phyloP scores from a whole-genome alignment of 257 asterid species.

The Lycium barbarum region DNA sequence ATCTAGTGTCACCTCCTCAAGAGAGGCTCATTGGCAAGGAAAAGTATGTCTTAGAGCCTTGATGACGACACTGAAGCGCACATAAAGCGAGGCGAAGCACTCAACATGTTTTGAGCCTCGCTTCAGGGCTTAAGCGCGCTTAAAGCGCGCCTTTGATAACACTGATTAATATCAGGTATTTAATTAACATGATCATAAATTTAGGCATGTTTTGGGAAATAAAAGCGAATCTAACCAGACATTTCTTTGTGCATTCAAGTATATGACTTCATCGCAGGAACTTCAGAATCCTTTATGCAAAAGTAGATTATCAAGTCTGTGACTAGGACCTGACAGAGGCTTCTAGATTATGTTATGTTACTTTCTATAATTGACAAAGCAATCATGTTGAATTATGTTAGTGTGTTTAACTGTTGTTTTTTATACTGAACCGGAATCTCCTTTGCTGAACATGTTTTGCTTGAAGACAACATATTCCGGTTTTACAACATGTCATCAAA shows the following conservation, averaged over 20 bases:
- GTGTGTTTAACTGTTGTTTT: background rate
- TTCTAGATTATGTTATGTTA: background rate
- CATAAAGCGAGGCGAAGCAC: too few relatives aligned
- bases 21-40: too few relatives aligned
- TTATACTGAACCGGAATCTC: background rate
- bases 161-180: background rate
- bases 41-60: too few relatives aligned
- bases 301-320: background rate
- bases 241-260: background rate
- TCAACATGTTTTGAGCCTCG: too few relatives aligned
- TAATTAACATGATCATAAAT: background rate
- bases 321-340: background rate
- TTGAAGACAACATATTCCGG: constrained; percentile 16
- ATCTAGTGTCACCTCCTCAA: too few relatives aligned
- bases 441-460: background rate
- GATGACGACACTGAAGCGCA: too few relatives aligned
- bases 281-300: background rate
- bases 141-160: too few relatives aligned
- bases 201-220: background rate
- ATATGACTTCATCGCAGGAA: background rate
- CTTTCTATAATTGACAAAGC: background rate
- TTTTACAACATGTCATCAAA: background rate
- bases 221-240: background rate
- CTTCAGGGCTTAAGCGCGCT: too few relatives aligned
- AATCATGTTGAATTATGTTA: background rate